phyloP scores from a whole-genome alignment of 208 protist genomes.

The Crithidia acanthocephali region DNA sequence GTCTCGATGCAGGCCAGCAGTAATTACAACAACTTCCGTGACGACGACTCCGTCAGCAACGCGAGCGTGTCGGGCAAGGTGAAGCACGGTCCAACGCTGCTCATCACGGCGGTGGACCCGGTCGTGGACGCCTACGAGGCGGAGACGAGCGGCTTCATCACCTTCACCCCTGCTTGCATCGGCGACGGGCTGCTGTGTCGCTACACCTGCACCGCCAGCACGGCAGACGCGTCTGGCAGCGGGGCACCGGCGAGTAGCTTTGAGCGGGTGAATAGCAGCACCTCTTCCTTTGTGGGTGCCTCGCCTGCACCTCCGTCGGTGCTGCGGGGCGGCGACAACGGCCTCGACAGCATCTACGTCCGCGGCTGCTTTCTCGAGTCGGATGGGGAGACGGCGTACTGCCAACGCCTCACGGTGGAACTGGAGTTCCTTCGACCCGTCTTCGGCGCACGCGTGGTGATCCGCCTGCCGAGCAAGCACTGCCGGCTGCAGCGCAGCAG shows the following conservation, averaged over 20 bases:
- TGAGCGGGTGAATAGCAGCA: background rate
- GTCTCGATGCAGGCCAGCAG: constrained; percentile 31
- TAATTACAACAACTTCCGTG: constrained; percentile 27
- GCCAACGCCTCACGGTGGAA: constrained; percentile 36
- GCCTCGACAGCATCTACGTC: constrained; percentile 26
- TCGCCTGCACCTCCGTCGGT: background rate
- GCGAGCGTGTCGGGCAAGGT: constrained; percentile 12
- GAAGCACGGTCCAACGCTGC: constrained; percentile 24
- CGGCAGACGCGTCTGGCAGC: background rate
- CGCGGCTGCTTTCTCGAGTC: constrained; percentile 31
- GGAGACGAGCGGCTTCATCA: constrained; percentile 24
- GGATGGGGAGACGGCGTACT: constrained; percentile 29
- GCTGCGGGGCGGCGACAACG: constrained; percentile 10
- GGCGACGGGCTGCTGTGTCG: constrained; percentile 29
- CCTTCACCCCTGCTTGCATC: constrained; percentile 37
- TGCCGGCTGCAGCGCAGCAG: constrained; percentile 50
- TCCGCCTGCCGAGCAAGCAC: constrained; percentile 61
- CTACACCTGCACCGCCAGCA: constrained; percentile 22
- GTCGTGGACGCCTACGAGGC: constrained; percentile 36
- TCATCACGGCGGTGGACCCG: constrained; percentile 30
- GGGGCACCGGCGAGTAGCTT: background rate
- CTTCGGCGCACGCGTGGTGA: constrained; percentile 37
- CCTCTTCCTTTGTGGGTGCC: background rate
- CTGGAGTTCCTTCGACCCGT: constrained; percentile 36
- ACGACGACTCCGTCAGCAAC: constrained; percentile 14